Evolutionary conservation across 148 eudicot genomes (phyloP).

Genomic region (Nepenthes gracilis): DNA sequence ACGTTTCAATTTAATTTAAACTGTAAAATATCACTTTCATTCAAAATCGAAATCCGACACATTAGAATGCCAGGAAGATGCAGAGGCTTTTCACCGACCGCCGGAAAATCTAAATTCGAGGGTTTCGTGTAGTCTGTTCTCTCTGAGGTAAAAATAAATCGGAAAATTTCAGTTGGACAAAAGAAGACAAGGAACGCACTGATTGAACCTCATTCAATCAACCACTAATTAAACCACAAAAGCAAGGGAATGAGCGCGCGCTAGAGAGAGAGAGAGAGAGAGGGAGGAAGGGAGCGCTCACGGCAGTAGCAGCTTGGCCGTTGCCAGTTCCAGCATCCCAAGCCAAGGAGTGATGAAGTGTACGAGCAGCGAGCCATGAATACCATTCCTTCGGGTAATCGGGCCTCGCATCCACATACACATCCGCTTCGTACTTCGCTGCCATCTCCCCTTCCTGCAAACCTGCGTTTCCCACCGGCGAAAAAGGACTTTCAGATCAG

Average conservation of each 20-base stretch:
- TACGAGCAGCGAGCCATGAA: constrained; percentile 17
- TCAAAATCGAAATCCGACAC: too few species aligned
- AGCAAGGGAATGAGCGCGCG: background rate
- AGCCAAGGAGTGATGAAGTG: constrained; percentile 21
- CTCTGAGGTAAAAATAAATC: too few species aligned
- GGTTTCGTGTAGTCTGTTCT: too few species aligned
- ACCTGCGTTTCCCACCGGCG: too few species aligned
- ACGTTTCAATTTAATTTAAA: too few species aligned
- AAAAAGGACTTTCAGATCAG: too few species aligned
- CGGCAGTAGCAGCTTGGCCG: constrained; percentile 37
- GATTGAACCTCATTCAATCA: too few species aligned
- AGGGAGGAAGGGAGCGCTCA: background rate
- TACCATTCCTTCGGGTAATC: constrained; percentile 20
- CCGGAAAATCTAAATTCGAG: too few species aligned
- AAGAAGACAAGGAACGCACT: background rate
- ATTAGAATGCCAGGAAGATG: too few species aligned
- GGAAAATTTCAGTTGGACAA: too few species aligned
- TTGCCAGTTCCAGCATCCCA: constrained; percentile 46
- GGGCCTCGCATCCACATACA: constrained; percentile 9
- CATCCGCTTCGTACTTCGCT: constrained; percentile 10
- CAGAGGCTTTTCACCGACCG: too few species aligned
- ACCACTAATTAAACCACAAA: background rate
- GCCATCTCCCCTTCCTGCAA: constrained; percentile 5
- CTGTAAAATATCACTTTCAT: too few species aligned
- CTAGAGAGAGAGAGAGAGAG: background rate